Evolutionary conservation across 768 basidiomycete genomes (phyloP), one percentile per base, ranked within the genome.

Genomic region (Chlorophyllum brunneum): DNA sequence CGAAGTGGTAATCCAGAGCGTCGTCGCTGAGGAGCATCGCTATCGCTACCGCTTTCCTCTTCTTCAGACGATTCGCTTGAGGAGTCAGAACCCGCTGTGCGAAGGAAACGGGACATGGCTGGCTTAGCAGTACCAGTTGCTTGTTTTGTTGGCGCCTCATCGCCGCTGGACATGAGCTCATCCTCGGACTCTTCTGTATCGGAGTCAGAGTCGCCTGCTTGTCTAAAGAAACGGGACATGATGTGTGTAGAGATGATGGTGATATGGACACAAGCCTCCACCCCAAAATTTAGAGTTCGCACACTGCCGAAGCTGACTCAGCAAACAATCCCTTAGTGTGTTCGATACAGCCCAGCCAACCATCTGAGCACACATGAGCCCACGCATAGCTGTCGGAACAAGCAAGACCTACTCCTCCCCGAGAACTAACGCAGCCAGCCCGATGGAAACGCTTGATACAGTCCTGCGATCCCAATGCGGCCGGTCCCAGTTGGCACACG

Each of bases 221-320:
- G 80, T 74, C 87, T 84, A 75, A 93, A 92, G 74, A 94, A 93
- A 63, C 90, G 83, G 56, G 91, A 92, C 89, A 93, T 92, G 56
- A 52, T 63, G 36, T 15, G 52, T 49, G 42, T 54, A 52, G 59
- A 46, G 48, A 51, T 54, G 56, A 40, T 34, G 47, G 52, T 18
- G 50, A 41, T 52, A 26, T 26, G 20, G 13, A 40, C 20, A 38
- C 15, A 6, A 2, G 8, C n/a, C 23, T 22, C 13, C 20, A 10
- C 13, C 22, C 29, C 48, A 51, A 56, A 54, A 54, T 54, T 58
- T 56, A 49, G 33, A 26, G 36, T 52, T 47, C 51, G 51, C 48
- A 44, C 33, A 43, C 38, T 45, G 15, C 34, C 51, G 38, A 10
- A 15, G 23, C n/a, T 50, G 48, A 31, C 37, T 27, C n/a, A 45